Evolutionary conservation across 1,284 basidiomycete genomes (phyloP), one percentile per base, ranked within the genome.

Genomic region (Gomphus bonarii): DNA sequence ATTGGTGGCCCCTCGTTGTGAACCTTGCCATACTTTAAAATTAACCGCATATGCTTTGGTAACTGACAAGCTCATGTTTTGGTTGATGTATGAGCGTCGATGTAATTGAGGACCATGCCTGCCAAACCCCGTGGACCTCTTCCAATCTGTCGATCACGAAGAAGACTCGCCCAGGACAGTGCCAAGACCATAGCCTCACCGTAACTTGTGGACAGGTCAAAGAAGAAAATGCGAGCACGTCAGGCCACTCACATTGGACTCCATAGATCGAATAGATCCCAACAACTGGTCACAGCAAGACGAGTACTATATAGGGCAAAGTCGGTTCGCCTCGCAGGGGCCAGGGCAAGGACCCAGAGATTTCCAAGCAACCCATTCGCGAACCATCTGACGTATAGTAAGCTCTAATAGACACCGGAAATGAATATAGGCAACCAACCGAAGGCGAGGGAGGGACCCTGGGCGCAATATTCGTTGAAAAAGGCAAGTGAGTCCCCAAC

Each of bases 401-500:
- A 33, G n/a, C 16, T 33, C 11, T 25, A 31, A 30, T 16, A 20
- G 11, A 35, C 50, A 25, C 20, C 38, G 20, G 7, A n/a, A 14
- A 28, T 31, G 33, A 20, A 40, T n/a, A 18, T 6, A 20, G 50
- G 31, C n/a, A 36, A 16, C 50, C 6, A 22, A 60, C 61, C 61
- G 51, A 16, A 51, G 20, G 16, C 22, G 51, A 11, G 38, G 31
- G 11, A 61, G 22, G 8, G 18, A 42, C n/a, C 54, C 53, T 22
- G 47, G 42, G 6, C 48, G 49, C 6, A 60, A 42, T 14, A 61
- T 56, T 5, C 57, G 56, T 36, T 61, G 61, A 18, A 60, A 44
- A 9, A 60, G 42, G 42, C 61, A 61, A 8, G 59, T 61, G 35
- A 60, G 46, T 14, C 54, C 58, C 61, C 61, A 61, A 9, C 58